Percentiles rank a stretch among this genome's conserved stretches.
These are phyloP conservation scores for Musa balbisiana DNA, from an alignment of 202 grass and related monocot species.

Conservation along the genomic window DNA sequence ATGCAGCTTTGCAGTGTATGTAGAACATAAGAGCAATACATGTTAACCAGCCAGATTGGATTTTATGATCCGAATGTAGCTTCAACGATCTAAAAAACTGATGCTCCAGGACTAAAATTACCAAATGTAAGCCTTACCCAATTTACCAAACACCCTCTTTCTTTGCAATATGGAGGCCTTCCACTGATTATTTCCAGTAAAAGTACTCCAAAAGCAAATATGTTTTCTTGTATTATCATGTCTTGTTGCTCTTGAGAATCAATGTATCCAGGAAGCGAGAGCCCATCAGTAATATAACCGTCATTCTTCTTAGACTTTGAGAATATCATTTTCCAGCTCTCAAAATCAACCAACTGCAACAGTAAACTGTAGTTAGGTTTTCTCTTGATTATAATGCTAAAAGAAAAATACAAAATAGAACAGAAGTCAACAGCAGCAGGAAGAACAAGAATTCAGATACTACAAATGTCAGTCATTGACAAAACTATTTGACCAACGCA, in stretches of 20 bases:
- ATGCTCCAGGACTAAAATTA: too few relatives aligned
- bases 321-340: conserved; percentile 74
- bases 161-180: conserved; percentile 75
- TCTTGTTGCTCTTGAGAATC: conserved; percentile 49
- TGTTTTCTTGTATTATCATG: conserved; percentile 61
- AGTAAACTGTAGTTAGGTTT: not conserved
- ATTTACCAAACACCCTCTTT: conserved; percentile 55
- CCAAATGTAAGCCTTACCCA: conserved; percentile 41
- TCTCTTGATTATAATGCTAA: too few relatives aligned
- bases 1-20: too few relatives aligned
- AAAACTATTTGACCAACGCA: too few relatives aligned
- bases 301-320: conserved; percentile 34
- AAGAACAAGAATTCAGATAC: too few relatives aligned
- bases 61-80: too few relatives aligned
- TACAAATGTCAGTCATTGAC: too few relatives aligned
- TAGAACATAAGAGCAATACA: too few relatives aligned
- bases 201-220: conserved; percentile 69
- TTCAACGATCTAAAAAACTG: too few relatives aligned
- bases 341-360: conserved; percentile 78
- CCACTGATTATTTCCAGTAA: conserved; percentile 89
- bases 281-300: conserved; percentile 27
- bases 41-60: too few relatives aligned
- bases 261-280: conserved; percentile 32
- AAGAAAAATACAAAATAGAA: too few relatives aligned
- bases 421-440: too few relatives aligned